Evolutionary conservation across 2,329 filamentous ascomycete species (phyloP).

Genomic region (Arthrinium phaeospermum): DNA sequence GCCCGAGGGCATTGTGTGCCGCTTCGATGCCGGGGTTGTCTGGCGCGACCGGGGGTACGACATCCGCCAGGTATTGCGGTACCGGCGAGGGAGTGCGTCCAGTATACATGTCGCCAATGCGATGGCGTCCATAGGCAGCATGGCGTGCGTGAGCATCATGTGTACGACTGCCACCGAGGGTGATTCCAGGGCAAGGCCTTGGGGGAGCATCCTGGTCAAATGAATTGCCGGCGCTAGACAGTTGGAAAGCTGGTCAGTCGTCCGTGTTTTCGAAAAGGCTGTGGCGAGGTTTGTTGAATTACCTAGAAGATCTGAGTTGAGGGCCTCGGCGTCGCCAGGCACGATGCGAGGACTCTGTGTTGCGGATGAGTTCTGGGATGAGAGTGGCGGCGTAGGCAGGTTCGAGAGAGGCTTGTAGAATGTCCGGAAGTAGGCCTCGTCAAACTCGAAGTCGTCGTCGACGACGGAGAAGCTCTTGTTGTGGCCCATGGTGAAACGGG

Average conservation of each 20-base stretch:
- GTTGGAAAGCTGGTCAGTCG: constrained; percentile 8
- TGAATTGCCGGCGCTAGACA: constrained; percentile 66
- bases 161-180: constrained; percentile 66
- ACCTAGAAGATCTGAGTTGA: constrained; percentile 50
- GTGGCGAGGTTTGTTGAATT: constrained; percentile 29
- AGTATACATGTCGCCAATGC: constrained; percentile 71
- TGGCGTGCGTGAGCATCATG: constrained; percentile 62
- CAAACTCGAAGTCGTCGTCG: constrained; percentile 55
- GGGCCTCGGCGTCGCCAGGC: constrained; percentile 51
- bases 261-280: background rate
- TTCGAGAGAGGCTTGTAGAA: constrained; percentile 72
- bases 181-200: constrained; percentile 63
- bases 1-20: constrained; percentile 53
- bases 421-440: constrained; percentile 59
- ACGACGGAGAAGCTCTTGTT: constrained; percentile 40
- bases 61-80: constrained; percentile 67
- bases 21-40: constrained; percentile 32
- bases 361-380: constrained; percentile 52
- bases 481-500: constrained; percentile 36
- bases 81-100: constrained; percentile 67
- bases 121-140: constrained; percentile 64
- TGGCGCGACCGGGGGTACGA: constrained; percentile 56
- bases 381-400: constrained; percentile 69
- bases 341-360: constrained; percentile 49
- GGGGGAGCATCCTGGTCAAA: constrained; percentile 69